Percentiles rank a stretch among this genome's conserved stretches.
Conservation (phyloP, 1,284 basidiomycete genomes). For the Inonotus hispidus region DNA sequence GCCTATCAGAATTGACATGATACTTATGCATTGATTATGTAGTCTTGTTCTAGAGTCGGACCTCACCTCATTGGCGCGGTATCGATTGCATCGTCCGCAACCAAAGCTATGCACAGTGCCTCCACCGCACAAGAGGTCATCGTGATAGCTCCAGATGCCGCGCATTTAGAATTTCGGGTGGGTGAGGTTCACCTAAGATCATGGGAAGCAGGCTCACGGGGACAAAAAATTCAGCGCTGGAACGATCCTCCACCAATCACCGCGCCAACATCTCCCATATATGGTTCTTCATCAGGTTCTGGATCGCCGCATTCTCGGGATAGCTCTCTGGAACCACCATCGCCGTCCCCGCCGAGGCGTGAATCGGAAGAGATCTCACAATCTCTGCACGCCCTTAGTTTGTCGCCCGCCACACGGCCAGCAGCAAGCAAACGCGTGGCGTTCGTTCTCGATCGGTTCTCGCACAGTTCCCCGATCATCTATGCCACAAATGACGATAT, state of each 20-base stretch:
- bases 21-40: slow-evolving; percentile 34
- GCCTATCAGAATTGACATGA: slow-evolving; percentile 25
- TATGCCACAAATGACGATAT: slow-evolving; percentile 70
- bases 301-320: slow-evolving; percentile 8
- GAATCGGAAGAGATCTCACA: slow-evolving; percentile 11
- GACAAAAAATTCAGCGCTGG: slow-evolving; percentile 49
- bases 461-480: slow-evolving; percentile 51
- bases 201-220: neutral
- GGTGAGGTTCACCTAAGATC: slow-evolving; percentile 21
- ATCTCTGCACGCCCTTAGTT: slow-evolving; percentile 13
- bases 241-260: slow-evolving; percentile 53
- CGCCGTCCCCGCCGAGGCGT: slow-evolving; percentile 17
- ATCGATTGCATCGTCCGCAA: slow-evolving; percentile 63
- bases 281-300: slow-evolving; percentile 17
- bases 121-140: slow-evolving; percentile 75
- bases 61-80: slow-evolving; percentile 70
- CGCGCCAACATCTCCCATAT: slow-evolving; percentile 20
- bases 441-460: slow-evolving; percentile 71
- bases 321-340: slow-evolving; percentile 11
- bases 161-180: slow-evolving; percentile 65
- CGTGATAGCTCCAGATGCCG: slow-evolving; percentile 59
- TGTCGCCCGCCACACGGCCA: slow-evolving; percentile 45
- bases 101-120: slow-evolving; percentile 68
- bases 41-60: slow-evolving; percentile 38
- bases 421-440: slow-evolving; percentile 51